These are phyloP conservation scores for Tricholoma bakamatsutake DNA, from an alignment of 768 basidiomycete species.

Conservation along the genomic window DNA sequence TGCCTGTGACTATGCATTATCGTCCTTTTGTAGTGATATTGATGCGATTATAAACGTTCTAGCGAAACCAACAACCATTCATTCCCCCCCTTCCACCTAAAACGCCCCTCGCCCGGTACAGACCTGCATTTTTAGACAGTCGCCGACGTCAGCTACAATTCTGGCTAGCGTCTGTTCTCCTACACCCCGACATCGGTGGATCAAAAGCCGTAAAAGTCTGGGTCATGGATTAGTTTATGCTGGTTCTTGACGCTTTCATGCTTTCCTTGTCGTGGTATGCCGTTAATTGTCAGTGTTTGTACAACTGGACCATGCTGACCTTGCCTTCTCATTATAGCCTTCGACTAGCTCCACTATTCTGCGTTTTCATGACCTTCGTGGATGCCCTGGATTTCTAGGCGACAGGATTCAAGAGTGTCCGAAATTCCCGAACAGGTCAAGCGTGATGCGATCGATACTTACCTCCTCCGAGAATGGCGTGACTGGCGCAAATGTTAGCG, in stretches of 20 bases:
- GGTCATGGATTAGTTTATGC: conserved; percentile 40
- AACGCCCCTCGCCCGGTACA: conserved; percentile 58
- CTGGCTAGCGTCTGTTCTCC: conserved; percentile 58
- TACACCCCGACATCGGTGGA: conserved; percentile 68
- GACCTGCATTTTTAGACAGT: conserved; percentile 62
- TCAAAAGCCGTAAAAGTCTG: conserved; percentile 54
- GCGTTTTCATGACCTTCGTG: not conserved
- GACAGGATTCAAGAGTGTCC: too few relatives aligned
- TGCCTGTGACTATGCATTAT: conserved; percentile 40
- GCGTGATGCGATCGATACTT: too few relatives aligned
- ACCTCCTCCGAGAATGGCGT: too few relatives aligned
- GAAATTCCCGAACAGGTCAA: too few relatives aligned
- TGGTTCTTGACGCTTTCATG: not conserved
- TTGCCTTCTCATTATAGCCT: not conserved
- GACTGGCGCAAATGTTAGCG: too few relatives aligned
- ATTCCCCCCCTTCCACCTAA: conserved; percentile 66
- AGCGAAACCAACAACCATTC: conserved; percentile 32
- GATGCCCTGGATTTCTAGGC: too few relatives aligned
- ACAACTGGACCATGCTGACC: not conserved
- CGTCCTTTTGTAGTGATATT: not conserved
- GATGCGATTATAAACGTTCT: not conserved
- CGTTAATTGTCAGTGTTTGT: not conserved
- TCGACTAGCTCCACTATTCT: not conserved
- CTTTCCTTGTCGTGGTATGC: not conserved
- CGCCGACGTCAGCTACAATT: conserved; percentile 55